A percentile compares a stretch with the other conserved stretches of the same genome.
These are phyloP conservation scores for Zymoseptoria tritici DNA, from an alignment of 2,329 filamentous ascomycete genomes.

Conservation along the genomic window DNA sequence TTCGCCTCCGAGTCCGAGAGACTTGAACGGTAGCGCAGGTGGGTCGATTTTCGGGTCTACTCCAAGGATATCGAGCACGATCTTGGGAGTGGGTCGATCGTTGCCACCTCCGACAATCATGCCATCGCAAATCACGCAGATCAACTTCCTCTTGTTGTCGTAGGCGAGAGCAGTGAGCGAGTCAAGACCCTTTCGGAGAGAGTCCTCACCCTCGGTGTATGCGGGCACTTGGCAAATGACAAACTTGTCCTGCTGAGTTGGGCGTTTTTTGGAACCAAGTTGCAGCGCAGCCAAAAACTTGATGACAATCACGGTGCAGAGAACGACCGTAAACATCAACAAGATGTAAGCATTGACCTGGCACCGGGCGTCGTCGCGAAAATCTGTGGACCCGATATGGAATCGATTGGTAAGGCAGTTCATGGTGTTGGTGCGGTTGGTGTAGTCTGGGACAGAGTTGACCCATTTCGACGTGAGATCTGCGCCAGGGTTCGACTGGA, in stretches of 20 bases:
- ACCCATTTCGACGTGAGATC: conserved; percentile 67
- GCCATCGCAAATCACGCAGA: conserved; percentile 93
- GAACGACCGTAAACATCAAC: conserved; percentile 74
- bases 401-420: conserved; percentile 79
- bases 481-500: conserved; percentile 67
- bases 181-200: conserved; percentile 83
- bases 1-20: conserved; percentile 77
- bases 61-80: conserved; percentile 92
- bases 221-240: conserved; percentile 97
- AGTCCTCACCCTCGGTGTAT: conserved; percentile 96
- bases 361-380: conserved; percentile 68
- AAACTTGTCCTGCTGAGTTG: conserved; percentile 91
- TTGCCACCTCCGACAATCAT: conserved; percentile 95
- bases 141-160: conserved; percentile 96
- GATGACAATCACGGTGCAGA: conserved; percentile 69
- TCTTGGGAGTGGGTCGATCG: conserved; percentile 92
- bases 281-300: conserved; percentile 94
- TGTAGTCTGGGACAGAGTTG: conserved; percentile 40
- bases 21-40: conserved; percentile 88
- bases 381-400: conserved; percentile 76
- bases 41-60: conserved; percentile 96
- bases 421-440: conserved; percentile 58
- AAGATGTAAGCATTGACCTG: conserved; percentile 88
- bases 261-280: conserved; percentile 83
- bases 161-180: conserved; percentile 91